Evolutionary conservation across 1,139 yeast genomes (phyloP).

Genomic region (Scheffersomyces parashehatae): DNA sequence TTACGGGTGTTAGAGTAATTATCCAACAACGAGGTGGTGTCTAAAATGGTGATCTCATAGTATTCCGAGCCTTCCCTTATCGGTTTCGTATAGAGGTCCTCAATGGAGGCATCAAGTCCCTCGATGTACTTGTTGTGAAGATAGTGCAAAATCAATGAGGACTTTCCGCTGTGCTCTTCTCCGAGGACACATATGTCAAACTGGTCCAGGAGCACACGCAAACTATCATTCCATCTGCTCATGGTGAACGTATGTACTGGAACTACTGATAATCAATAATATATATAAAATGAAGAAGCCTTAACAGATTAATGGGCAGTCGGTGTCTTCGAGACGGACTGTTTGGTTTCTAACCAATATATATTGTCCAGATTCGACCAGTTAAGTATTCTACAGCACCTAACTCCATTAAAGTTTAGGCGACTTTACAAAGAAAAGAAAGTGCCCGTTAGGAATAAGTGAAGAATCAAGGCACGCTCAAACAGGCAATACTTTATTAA

Average conservation of each 20-base stretch:
- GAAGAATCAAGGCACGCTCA: too few relatives aligned
- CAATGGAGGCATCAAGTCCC: slow-evolving; percentile 22
- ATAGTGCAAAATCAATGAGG: slow-evolving; percentile 28
- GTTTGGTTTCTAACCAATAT: too few relatives aligned
- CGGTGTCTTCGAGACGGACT: too few relatives aligned
- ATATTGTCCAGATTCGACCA: too few relatives aligned
- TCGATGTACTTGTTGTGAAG: slow-evolving; percentile 23
- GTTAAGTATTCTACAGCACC: too few relatives aligned
- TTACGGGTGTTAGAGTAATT: slow-evolving; percentile 27
- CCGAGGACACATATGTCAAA: slow-evolving; percentile 40
- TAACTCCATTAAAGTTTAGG: too few relatives aligned
- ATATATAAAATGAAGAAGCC: too few relatives aligned
- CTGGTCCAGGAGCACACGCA: slow-evolving; percentile 23
- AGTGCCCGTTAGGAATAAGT: too few relatives aligned
- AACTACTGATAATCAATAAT: too few relatives aligned
- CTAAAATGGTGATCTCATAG: slow-evolving; percentile 31
- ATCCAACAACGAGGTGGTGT: slow-evolving; percentile 24
- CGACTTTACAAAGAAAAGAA: too few relatives aligned
- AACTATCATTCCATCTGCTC: slow-evolving; percentile 13
- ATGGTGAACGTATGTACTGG: neutral
- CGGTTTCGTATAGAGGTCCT: slow-evolving; percentile 33
- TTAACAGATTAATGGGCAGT: too few relatives aligned
- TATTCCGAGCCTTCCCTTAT: slow-evolving; percentile 15
- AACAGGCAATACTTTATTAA: too few relatives aligned
- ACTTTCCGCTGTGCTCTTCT: slow-evolving; percentile 28